Percentiles rank a stretch among this genome's conserved stretches.
phyloP scores from a whole-genome alignment of 139 green algal genomes.

The Tetradesmus obliquus region DNA sequence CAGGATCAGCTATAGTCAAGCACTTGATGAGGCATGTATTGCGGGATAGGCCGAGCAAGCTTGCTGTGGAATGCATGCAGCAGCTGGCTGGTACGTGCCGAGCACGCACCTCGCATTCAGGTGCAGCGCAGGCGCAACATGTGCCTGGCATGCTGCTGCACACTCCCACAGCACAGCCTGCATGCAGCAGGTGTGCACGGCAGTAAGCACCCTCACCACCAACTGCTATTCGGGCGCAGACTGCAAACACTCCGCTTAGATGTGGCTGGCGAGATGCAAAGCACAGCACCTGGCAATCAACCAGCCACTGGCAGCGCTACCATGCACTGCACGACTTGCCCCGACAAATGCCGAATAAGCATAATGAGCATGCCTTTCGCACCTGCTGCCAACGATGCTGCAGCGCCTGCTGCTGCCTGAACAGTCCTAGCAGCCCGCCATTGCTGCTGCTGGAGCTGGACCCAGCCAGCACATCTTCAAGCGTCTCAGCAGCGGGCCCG shows the following conservation, averaged over 20 bases:
- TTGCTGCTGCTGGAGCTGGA: neutral
- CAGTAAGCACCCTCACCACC: neutral
- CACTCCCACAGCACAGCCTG: neutral
- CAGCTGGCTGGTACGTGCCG: neutral
- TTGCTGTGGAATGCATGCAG: neutral
- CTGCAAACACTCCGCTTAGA: too few species aligned
- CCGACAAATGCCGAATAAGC: too few species aligned
- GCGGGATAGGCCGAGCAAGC: too few species aligned
- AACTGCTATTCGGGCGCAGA: too few species aligned
- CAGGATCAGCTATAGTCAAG: too few species aligned
- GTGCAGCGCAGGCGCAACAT: neutral
- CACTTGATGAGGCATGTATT: too few species aligned
- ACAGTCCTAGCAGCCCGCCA: neutral
- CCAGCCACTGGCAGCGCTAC: too few species aligned
- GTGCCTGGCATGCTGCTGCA: neutral
- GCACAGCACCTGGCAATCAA: neutral
- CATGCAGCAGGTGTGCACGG: neutral
- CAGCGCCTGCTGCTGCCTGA: neutral
- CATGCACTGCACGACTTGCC: too few species aligned
- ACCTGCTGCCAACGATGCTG: constrained; percentile 37
- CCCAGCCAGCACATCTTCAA: neutral
- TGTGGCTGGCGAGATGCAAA: neutral
- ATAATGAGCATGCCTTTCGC: too few species aligned
- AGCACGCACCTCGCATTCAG: neutral
- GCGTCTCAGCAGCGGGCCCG: neutral